These are phyloP conservation scores for Huntiella omanensis DNA, from an alignment of 2,329 filamentous ascomycete genomes.

Conservation along the genomic window DNA sequence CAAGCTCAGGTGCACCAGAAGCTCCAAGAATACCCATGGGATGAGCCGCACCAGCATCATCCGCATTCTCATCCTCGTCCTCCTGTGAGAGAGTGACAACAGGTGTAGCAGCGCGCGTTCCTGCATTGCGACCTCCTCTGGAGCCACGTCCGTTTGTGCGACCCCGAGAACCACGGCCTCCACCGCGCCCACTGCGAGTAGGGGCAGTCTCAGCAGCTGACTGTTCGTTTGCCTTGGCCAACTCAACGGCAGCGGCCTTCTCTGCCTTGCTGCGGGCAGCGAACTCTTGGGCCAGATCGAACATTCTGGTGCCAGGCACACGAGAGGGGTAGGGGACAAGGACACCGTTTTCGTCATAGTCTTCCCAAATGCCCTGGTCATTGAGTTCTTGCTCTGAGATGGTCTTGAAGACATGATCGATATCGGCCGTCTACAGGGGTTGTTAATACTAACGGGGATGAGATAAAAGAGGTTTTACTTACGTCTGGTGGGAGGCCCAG, in stretches of 20 bases:
- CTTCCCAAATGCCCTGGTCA: slow-evolving; percentile 25
- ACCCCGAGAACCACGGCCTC: slow-evolving; percentile 16
- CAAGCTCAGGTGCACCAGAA: slow-evolving; percentile 9
- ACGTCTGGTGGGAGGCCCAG: slow-evolving; percentile 30
- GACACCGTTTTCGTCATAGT: slow-evolving; percentile 21
- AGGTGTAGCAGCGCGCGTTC: slow-evolving; percentile 15
- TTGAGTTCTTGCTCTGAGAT: slow-evolving; percentile 27
- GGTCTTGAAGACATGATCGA: slow-evolving; percentile 26
- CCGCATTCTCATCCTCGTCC: slow-evolving; percentile 12
- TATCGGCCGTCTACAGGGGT: slow-evolving; percentile 21
- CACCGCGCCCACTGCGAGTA: slow-evolving; percentile 9
- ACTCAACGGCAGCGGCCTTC: slow-evolving; percentile 16
- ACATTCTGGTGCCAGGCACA: slow-evolving; percentile 25
- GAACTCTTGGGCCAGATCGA: slow-evolving; percentile 18
- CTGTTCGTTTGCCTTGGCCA: slow-evolving; percentile 7
- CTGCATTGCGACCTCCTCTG: slow-evolving; percentile 9
- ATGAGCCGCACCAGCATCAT: slow-evolving; percentile 10
- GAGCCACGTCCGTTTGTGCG: slow-evolving; percentile 25
- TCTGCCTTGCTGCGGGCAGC: slow-evolving; percentile 19
- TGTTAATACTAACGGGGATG: slow-evolving; percentile 10
- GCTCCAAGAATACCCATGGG: slow-evolving; percentile 19
- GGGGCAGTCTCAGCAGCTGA: slow-evolving; percentile 4
- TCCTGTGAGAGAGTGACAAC: slow-evolving; percentile 5
- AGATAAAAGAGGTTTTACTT: slow-evolving; percentile 16
- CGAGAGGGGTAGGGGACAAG: slow-evolving; percentile 28